Base-by-base conservation (phyloP, 768 basidiomycete species). In the Leccinum subtestaceum region DNA sequence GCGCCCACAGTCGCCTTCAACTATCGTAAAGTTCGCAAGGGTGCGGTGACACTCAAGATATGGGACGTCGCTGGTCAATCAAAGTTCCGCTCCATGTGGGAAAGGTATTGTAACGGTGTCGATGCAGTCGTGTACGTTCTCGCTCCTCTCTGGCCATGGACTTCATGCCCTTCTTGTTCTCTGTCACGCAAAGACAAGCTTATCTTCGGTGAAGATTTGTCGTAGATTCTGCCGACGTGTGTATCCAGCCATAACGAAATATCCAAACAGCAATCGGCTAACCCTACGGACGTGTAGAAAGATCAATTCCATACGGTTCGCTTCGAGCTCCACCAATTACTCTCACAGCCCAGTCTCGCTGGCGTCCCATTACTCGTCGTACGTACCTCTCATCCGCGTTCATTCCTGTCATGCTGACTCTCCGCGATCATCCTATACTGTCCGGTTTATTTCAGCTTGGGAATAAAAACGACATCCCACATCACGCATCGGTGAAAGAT, bases 11-110 rank as follows among this genome's bases (percentile, higher is more conserved):
- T 97, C 21, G 93, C 94, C 7, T 97, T 94, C 78, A 95, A 94
- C 65, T 86, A 94, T 67, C 82, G 91, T 19, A 93, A 91, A 71
- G 87, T 96, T 12, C 80, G 88, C 61, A 93, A 92, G 67, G 93
- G 93, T 12, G 95, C 93, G 60, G 86, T 96, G 1, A 93, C 91
- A 1, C 77, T 97, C 68, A 96, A 94, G 72, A 86, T 97, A 51
- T 97, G 95, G 95, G 95, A 97, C 72, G 91, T 97, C 40, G 94
- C 94, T 61, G 93, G 93, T 31, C 94, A 96, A 76, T 90, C 93
- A 6, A 93, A 91, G 70, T 97, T 95, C 70, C 85, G 95, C 47
- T 91, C 91, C 36, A 94, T 95, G 88, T 97, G 93, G 92, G 93
- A 95, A 73, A 80, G 95, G 47, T 97, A 96, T 73, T 95, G 93